A percentile compares a stretch with the other conserved stretches of the same genome.
These are phyloP conservation scores for Trichosporon ovoides DNA, from an alignment of 1,284 basidiomycete genomes.

Conservation along the genomic window DNA sequence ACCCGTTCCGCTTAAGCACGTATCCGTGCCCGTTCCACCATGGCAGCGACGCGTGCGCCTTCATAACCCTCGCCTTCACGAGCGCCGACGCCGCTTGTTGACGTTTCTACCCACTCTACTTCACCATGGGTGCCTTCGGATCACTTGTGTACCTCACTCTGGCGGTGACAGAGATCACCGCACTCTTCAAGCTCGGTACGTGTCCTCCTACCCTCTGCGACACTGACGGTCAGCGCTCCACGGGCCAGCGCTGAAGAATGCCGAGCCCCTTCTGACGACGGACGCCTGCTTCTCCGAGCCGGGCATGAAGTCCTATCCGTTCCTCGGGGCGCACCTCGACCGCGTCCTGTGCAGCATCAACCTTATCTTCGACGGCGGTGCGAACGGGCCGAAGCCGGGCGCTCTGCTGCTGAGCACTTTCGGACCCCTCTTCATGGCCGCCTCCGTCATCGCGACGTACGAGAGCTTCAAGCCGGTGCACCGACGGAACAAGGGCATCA, in stretches of 20 bases:
- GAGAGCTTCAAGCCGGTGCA: conserved; percentile 11
- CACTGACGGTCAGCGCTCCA: background rate
- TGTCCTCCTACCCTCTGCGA: background rate
- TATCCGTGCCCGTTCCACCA: background rate
- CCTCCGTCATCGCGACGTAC: conserved; percentile 8
- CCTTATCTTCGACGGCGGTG: conserved; percentile 8
- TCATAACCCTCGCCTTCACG: background rate
- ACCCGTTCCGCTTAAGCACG: background rate
- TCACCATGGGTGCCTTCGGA: background rate
- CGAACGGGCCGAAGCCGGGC: background rate
- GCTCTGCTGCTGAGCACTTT: conserved; percentile 12
- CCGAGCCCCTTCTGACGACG: background rate
- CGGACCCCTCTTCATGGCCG: conserved; percentile 6
- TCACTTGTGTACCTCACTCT: background rate
- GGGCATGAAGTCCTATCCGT: conserved; percentile 2
- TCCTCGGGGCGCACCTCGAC: conserved; percentile 4
- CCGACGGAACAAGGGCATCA: background rate
- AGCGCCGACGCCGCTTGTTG: background rate
- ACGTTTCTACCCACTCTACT: too few relatives aligned
- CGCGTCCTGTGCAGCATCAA: conserved; percentile 13
- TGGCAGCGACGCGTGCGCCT: background rate
- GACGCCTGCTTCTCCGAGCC: conserved; percentile 7
- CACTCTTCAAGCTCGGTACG: background rate
- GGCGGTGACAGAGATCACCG: background rate
- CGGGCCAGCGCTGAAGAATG: background rate